Evolutionary conservation across 176 grass and related monocot species (phyloP).

Genomic region (Juncus effusus): DNA sequence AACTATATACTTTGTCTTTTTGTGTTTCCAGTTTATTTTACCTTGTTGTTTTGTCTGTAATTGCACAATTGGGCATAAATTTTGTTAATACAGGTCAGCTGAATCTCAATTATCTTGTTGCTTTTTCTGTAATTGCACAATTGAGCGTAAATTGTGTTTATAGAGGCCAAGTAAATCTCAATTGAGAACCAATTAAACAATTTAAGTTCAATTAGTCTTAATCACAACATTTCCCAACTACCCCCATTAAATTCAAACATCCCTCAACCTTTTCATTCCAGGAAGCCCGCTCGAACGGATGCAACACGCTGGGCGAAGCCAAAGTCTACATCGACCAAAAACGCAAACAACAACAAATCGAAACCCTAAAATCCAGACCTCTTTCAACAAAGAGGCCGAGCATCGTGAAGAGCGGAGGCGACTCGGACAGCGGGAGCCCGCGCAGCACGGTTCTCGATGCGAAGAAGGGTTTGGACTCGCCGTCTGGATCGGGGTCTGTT

Average conservation of each 20-base stretch:
- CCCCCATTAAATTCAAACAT: neutral
- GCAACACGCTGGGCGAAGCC: conserved; percentile 70
- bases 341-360: conserved; percentile 63
- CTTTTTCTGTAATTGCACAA: neutral
- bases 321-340: conserved; percentile 85
- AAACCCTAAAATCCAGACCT: conserved; percentile 46
- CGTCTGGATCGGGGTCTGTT: conserved; percentile 43
- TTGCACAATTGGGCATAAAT: neutral
- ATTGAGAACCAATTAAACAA: neutral
- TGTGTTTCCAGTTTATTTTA: too few species aligned
- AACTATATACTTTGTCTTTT: too few species aligned
- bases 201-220: neutral
- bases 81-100: neutral
- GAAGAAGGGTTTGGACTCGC: conserved; percentile 56
- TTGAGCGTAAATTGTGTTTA: neutral
- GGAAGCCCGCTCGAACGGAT: conserved; percentile 85
- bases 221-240: neutral
- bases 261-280: conserved; percentile 27
- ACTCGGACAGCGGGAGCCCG: conserved; percentile 29
- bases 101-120: neutral
- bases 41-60: too few species aligned
- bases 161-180: neutral
- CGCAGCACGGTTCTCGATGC: conserved; percentile 43
- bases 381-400: conserved; percentile 54
- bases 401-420: conserved; percentile 45